Evolutionary conservation across 2,329 filamentous ascomycete species (phyloP), one percentile per base, ranked within the genome.

Genomic region (Claviceps sp.): DNA sequence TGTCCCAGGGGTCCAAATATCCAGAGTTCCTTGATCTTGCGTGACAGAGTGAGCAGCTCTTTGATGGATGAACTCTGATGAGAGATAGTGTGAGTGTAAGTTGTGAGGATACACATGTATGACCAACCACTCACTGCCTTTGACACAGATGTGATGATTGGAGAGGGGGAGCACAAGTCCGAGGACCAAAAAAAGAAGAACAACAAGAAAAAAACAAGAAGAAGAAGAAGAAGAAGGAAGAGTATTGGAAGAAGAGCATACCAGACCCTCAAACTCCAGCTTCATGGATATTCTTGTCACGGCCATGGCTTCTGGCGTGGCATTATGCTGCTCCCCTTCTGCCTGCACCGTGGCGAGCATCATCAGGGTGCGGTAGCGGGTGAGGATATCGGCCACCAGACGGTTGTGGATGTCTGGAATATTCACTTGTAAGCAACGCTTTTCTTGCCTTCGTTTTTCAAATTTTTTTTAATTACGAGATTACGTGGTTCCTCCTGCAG

Each of bases 11-110:
- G 61, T 0, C 71, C 66, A 52, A 71, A 68, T 50, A 74, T 59
- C 72, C 72, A 69, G 48, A 73, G 64, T 60, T 75, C 65, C 56
- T 75, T 72, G 61, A 74, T 64, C 47, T 66, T 65, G 50, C 70
- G 69, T 23, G 67, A 70, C 4, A 73, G 63, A 4, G 69, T 61
- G 51, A 73, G 65, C 7, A 73, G 69, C 45, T 73, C 69, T 51
- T 72, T 73, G 58, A 73, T 64, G 20, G 68, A 70, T 1, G 67
- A 64, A 59, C 71, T 68, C 69, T 71, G 45, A 11, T 29, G 26
- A 29, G 26, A 29, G 26, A 29, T 29, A 29, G 26, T 29, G 26
- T 29, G 9, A 29, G 26, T 26, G 26, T 26, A 8, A 26, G 26
- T 29, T 29, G 26, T 29, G 26, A 29, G 26, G 26, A 8, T 29